Evolutionary conservation across 2,329 filamentous ascomycete species (phyloP), one percentile per base, ranked within the genome.

Genomic region (Stromatinia cepivora): DNA sequence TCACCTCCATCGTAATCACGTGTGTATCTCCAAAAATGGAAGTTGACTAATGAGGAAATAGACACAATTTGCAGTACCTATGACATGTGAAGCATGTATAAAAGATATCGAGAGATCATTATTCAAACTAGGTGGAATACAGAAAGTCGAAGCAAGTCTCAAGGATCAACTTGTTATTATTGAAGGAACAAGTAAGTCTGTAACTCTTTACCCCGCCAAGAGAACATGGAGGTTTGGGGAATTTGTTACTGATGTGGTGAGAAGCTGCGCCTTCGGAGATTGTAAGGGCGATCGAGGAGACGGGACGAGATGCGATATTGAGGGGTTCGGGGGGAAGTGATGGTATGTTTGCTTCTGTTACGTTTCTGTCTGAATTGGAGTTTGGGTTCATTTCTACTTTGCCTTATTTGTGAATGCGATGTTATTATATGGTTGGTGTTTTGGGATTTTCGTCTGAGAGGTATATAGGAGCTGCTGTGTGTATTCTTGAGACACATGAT

Each of bases 51-150:
- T 45, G n/a, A 8, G 61, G 25, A 48, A 42, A 25, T 56, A 98
- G 91, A 97, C 94, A 71, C 90, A 94, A 73, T 98, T 98, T 81
- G 93, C 94, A 73, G 95, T 98, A 75, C 94, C 93, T 68, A 90
- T 98, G 84, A 93, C 90, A 81, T 98, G 95, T 83, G 90, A 97
- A 76, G 84, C 86, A 78, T 98, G 95, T 83, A 88, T 97, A 80
- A 90, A 94, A 80, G 90, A 93, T 76, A 89, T 99, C 79, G 93
- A 93, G 77, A 86, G 87, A 72, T 89, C 92, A 61, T 83, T 98
- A 64, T 87, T 90, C 80, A 88, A 90, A 77, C 82, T 98, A 56
- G 84, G 88, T 77, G 93, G 94, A 54, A 92, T 98, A 79, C 87
- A 85, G 76, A 94, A 92, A 76, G 90, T 98, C 67, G 87, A 94